phyloP scores from a whole-genome alignment of 352 stramenopile species.

The Phytophthora niederhauseri region DNA sequence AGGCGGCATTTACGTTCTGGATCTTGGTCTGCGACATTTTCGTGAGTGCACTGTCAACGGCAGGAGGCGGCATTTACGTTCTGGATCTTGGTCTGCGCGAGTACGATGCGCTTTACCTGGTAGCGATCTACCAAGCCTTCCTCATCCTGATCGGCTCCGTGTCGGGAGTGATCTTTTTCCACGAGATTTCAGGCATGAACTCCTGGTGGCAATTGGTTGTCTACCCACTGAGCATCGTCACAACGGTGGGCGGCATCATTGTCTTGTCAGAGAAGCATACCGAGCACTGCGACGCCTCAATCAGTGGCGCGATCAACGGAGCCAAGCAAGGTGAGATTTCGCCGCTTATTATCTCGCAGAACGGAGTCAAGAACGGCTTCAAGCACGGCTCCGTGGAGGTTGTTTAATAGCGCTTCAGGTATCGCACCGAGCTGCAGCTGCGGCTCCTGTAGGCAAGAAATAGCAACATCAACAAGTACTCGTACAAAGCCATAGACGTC shows the following conservation, averaged over 20 bases:
- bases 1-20: conserved; percentile 81
- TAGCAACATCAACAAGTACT: conserved; percentile 23
- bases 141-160: conserved; percentile 87
- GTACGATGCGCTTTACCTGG: conserved; percentile 88
- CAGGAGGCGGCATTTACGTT: conserved; percentile 82
- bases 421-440: conserved; percentile 13
- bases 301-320: conserved; percentile 39
- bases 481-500: conserved; percentile 24
- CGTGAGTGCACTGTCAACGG: conserved; percentile 65
- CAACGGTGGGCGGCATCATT: conserved; percentile 79
- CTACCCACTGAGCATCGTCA: conserved; percentile 81
- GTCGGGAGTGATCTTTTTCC: conserved; percentile 89
- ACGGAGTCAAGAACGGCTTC: conserved; percentile 30
- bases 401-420: conserved; percentile 25
- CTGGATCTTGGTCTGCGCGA: conserved; percentile 76
- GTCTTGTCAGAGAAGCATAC: conserved; percentile 85
- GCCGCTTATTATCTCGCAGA: conserved; percentile 51
- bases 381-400: conserved; percentile 48
- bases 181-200: conserved; percentile 84
- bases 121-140: conserved; percentile 87
- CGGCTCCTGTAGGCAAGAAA: conserved; percentile 13
- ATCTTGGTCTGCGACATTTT: conserved; percentile 74
- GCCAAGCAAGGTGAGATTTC: conserved; percentile 50
- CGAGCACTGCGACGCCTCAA: conserved; percentile 48
- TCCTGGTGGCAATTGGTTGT: conserved; percentile 81